Evolutionary conservation across 2,329 filamentous ascomycete species (phyloP).

Genomic region (Trichoderma brevicompactum): DNA sequence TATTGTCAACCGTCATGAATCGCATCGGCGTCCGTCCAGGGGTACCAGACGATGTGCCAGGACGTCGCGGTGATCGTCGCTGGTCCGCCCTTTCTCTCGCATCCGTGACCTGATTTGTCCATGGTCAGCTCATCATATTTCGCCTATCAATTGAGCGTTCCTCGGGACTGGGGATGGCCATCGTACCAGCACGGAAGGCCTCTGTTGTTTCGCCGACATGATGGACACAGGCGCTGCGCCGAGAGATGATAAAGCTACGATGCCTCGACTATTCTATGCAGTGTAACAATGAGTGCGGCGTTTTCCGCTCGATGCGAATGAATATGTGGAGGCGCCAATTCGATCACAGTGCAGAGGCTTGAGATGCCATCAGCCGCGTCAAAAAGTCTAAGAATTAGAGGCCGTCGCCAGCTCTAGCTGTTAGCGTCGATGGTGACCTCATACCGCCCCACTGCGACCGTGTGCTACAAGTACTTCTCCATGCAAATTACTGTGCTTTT

Average conservation of each 20-base stretch:
- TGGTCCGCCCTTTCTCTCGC: constrained; percentile 44
- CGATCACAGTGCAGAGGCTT: neutral
- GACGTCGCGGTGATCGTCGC: constrained; percentile 42
- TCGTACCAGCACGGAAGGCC: constrained; percentile 64
- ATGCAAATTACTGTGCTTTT: neutral
- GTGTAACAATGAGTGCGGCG: neutral
- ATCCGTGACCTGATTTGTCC: constrained; percentile 44
- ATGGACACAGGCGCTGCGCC: neutral
- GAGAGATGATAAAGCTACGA: neutral
- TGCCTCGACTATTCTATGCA: neutral
- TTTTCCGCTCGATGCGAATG: neutral
- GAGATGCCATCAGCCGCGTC: neutral
- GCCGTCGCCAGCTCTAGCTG: constrained; percentile 32
- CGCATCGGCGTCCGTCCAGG: constrained; percentile 59
- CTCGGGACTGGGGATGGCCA: neutral
- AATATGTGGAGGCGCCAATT: neutral
- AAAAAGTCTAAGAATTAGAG: constrained; percentile 29
- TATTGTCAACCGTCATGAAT: constrained; percentile 89
- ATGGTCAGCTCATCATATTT: constrained; percentile 21
- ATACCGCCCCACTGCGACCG: constrained; percentile 36
- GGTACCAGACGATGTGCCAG: constrained; percentile 40
- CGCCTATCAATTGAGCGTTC: neutral
- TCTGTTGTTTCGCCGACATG: constrained; percentile 57
- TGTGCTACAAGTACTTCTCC: neutral
- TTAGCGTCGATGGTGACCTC: constrained; percentile 36